Base-by-base conservation (phyloP, 2,329 filamentous ascomycete species). In the Fusarium sp. region DNA sequence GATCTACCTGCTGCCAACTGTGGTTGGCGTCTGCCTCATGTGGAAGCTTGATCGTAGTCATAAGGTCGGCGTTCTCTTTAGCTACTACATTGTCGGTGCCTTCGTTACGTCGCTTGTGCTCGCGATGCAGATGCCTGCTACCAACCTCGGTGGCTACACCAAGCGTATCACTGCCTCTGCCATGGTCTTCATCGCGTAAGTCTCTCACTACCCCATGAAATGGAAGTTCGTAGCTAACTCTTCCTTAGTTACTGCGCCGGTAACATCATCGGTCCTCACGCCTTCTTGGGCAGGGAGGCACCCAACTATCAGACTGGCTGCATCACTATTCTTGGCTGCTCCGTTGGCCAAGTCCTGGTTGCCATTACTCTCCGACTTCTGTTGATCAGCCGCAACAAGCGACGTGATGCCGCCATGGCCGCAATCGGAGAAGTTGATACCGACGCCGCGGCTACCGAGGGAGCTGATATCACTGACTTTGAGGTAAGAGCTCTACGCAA, bases 91-190 rank as follows among this genome's bases (percentile, higher is more conserved):
- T 31, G 71, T 82, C 9, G 82, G 87, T 0, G 79, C 84, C 1
- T 90, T 84, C 62, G 88, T 90, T 3, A 83, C 85, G 0, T 86
- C 86, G 2, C 79, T 90, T 9, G 88, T 90, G 0, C 80, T 90
- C 1, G 87, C 87, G 0, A 81, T 90, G 35, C 88, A 88, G 69
- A 84, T 88, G 79, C 87, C 87, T 1, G 84, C 86, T 1, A 81
- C 84, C 6, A 88, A 88, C 31, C 74, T 88, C 0, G 86, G 82
- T 3, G 86, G 86, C 4, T 87, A 86, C 69, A 87, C 86, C 2
- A 87, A 87, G 77, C 82, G 86, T 6, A 83, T 84, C 11, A 86
- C 86, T 0, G 80, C 82, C 1, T 85, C 85, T 0, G 86, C 85
- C 0, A 80, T 88, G 36, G 85, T 87, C 0, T 88, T 87, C 64